Percentiles rank a stretch among this genome's conserved stretches.
Evolutionary conservation across 108 stramenopile species (phyloP).

Genomic region (Fragilaria crotonensis): DNA sequence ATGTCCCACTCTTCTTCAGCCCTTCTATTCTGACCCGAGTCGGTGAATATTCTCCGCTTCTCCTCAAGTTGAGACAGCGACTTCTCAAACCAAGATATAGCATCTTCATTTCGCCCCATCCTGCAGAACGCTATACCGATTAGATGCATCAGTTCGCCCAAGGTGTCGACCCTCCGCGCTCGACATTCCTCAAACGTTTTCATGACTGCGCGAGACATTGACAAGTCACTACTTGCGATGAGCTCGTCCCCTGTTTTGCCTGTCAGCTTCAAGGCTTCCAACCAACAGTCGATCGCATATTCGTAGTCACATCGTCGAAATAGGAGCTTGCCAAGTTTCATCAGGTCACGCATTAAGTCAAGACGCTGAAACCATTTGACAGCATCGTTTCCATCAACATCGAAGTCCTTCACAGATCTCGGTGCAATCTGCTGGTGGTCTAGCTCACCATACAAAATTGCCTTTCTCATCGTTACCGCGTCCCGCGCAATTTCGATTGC

Average conservation of each 20-base stretch:
- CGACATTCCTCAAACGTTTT: not conserved
- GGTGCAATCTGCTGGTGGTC: not conserved
- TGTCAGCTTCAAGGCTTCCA: not conserved
- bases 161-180: not conserved
- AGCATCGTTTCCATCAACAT: not conserved
- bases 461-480: not conserved
- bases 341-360: not conserved
- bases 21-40: not conserved
- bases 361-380: not conserved
- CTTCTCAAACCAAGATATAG: not conserved
- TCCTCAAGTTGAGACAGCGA: not conserved
- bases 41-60: not conserved
- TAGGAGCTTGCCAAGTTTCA: conserved; percentile 2
- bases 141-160: not conserved
- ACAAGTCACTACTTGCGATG: not conserved
- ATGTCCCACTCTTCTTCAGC: not conserved
- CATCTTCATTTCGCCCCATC: not conserved
- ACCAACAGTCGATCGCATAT: not conserved
- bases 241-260: not conserved
- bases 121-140: not conserved
- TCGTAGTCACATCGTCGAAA: conserved; percentile 1
- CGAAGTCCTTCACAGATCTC: not conserved
- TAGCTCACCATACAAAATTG: not conserved
- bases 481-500: not conserved
- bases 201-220: not conserved